Percentiles rank a stretch among this genome's conserved stretches.
Conservation (phyloP, 2,329 filamentous ascomycete genomes). For the Alternaria longipes region DNA sequence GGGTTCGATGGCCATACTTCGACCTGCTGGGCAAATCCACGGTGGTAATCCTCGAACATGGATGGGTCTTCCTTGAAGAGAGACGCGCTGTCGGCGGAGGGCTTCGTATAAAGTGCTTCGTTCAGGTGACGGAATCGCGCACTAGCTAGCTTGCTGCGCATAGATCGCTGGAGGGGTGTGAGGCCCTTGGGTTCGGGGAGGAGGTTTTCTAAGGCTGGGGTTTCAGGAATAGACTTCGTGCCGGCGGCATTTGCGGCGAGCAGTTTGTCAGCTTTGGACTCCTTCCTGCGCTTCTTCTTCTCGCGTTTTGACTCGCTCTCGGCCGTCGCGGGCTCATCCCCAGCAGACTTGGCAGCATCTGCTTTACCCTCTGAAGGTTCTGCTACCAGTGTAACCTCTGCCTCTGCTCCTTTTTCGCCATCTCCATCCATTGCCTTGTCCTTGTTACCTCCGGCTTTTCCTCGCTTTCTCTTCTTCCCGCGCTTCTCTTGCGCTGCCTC, state of each 20-base stretch:
- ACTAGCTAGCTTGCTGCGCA: constrained; percentile 93
- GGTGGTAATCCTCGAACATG: constrained; percentile 96
- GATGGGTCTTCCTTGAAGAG: constrained; percentile 87
- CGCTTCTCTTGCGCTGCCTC: constrained; percentile 50
- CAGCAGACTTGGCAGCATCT: constrained; percentile 8
- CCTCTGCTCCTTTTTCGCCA: constrained; percentile 22
- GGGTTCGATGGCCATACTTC: constrained; percentile 97
- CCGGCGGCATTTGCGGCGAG: constrained; percentile 21
- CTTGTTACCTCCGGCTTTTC: constrained; percentile 36
- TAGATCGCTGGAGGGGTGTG: constrained; percentile 90
- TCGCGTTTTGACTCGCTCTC: constrained; percentile 40
- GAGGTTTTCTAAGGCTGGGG: constrained; percentile 31
- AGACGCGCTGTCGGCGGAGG: constrained; percentile 81
- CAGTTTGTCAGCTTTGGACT: constrained; percentile 17
- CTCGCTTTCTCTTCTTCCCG: constrained; percentile 44
- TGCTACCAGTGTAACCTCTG: constrained; percentile 36
- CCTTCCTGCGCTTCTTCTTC: constrained; percentile 23
- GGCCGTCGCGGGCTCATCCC: constrained; percentile 20
- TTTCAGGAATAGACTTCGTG: constrained; percentile 8
- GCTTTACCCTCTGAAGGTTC: constrained; percentile 30
- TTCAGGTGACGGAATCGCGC: constrained; percentile 98
- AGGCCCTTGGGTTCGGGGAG: constrained; percentile 66
- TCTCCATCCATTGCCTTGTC: constrained; percentile 36
- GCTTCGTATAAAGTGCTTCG: constrained; percentile 92
- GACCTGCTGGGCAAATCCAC: constrained; percentile 94